phyloP scores from a whole-genome alignment of 228 moss, liverwort and hornwort genomes.

The Sphagnum magellanicum region DNA sequence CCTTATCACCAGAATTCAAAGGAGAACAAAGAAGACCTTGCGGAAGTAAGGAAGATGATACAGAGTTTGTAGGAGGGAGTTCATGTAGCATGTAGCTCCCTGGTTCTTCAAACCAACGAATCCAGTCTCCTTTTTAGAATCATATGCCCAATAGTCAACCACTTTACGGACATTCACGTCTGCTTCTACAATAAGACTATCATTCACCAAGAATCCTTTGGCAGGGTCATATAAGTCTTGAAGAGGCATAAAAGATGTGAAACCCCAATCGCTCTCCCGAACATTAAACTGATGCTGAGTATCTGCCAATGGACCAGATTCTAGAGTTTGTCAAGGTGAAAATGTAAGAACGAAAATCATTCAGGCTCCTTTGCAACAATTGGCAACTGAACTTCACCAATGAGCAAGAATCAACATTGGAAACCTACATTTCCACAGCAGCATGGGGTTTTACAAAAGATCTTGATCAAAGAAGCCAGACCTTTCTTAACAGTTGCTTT shows the following conservation, averaged over 20 bases:
- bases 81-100: conserved; percentile 99
- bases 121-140: conserved; percentile 99
- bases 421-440: no score
- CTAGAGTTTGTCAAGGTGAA: neutral
- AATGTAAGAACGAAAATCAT: neutral
- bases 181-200: conserved; percentile 92
- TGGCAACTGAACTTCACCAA: neutral
- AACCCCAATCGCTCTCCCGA: conserved; percentile 97
- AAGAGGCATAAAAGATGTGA: conserved; percentile 97
- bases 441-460: no score
- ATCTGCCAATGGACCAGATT: conserved; percentile 45
- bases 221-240: conserved; percentile 90
- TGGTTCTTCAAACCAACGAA: conserved; percentile 99
- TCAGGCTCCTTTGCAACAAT: neutral
- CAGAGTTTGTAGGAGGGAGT: conserved; percentile 96
- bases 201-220: conserved; percentile 89
- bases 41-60: conserved; percentile 96
- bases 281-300: conserved; percentile 98
- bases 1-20: neutral
- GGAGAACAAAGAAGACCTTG: conserved; percentile 43
- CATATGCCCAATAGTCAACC: conserved; percentile 99
- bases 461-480: conserved; percentile 9
- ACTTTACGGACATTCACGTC: conserved; percentile 99
- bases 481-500: conserved; percentile 99
- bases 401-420: no score